Conservation (phyloP, 345 rosid genomes). For the Citropsis articulata region DNA sequence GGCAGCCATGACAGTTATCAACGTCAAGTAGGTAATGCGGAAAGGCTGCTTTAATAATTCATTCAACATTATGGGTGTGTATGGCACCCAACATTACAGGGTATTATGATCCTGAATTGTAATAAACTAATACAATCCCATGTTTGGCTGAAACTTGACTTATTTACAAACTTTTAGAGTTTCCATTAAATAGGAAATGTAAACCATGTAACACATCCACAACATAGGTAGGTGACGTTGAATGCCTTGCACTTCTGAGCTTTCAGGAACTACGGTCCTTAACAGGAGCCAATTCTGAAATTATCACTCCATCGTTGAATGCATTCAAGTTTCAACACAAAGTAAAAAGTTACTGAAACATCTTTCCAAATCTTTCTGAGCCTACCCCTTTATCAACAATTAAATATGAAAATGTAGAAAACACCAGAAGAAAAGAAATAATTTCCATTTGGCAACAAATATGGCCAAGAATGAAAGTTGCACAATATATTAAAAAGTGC, state of each 20-base stretch:
- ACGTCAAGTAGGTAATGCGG: neutral
- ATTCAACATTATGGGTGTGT: neutral
- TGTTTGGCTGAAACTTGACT: too few relatives aligned
- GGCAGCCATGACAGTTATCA: too few relatives aligned
- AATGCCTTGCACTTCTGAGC: neutral
- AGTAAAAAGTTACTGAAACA: neutral
- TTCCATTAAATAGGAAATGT: neutral
- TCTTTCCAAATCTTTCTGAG: neutral
- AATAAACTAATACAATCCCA: too few relatives aligned
- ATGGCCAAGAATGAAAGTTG: neutral
- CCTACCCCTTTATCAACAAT: neutral
- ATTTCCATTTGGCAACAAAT: neutral
- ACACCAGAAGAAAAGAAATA: neutral
- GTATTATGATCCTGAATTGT: too few relatives aligned
- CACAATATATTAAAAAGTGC: neutral
- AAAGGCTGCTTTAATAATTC: neutral
- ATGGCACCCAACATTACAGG: too few relatives aligned
- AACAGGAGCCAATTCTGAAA: neutral
- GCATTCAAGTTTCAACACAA: neutral
- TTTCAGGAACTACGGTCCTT: neutral
- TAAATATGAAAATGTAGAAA: neutral
- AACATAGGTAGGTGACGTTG: neutral
- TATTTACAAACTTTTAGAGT: too few relatives aligned
- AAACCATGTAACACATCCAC: neutral
- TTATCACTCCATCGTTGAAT: neutral